Evolutionary conservation across 2,329 filamentous ascomycete genomes (phyloP).

Genomic region (Dactylellina drechsleri): DNA sequence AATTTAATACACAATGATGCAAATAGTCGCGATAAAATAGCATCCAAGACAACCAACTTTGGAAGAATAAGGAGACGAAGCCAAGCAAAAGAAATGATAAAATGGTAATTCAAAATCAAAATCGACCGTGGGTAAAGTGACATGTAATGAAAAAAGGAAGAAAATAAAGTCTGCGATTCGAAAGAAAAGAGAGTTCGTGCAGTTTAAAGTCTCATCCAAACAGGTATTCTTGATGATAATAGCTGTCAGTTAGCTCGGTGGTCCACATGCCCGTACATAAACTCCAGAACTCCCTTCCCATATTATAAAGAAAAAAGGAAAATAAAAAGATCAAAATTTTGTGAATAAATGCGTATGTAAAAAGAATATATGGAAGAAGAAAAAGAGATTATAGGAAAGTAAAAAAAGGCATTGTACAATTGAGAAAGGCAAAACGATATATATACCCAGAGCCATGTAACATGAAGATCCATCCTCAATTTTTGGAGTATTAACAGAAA

Average conservation of each 20-base stretch:
- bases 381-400: conserved; percentile 13
- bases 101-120: neutral
- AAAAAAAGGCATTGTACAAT: conserved; percentile 38
- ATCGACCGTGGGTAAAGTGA: too few relatives aligned
- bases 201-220: conserved; percentile 47
- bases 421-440: conserved; percentile 24
- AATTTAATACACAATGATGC: conserved; percentile 2
- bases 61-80: conserved; percentile 5
- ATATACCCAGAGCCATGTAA: conserved; percentile 48
- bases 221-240: conserved; percentile 21
- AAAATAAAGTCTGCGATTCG: neutral
- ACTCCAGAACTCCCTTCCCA: conserved; percentile 54
- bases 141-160: neutral
- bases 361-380: conserved; percentile 6
- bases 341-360: neutral
- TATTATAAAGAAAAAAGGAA: conserved; percentile 27
- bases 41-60: conserved; percentile 26
- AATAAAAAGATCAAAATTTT: conserved; percentile 21
- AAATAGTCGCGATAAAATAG: conserved; percentile 30
- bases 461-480: conserved; percentile 26
- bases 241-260: conserved; percentile 31
- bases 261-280: conserved; percentile 51
- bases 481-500: conserved; percentile 43
- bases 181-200: conserved; percentile 50
- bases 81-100: conserved; percentile 8